Evolutionary conservation across 1,284 basidiomycete species (phyloP), one percentile per base, ranked within the genome.

Genomic region (Sporisorium reilianum): DNA sequence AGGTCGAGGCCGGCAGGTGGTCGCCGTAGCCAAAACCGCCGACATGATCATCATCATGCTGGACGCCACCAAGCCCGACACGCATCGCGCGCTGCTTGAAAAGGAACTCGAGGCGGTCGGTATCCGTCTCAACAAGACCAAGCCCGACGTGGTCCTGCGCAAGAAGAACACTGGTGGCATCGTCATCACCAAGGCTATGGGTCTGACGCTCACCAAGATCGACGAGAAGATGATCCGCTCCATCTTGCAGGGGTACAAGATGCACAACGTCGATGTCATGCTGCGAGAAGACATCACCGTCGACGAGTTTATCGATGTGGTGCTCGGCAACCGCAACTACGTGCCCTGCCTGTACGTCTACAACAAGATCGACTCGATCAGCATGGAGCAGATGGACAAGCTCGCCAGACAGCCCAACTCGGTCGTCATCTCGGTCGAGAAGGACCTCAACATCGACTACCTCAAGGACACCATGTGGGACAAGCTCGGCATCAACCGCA

Each of bases 221-320:
- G 94, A 98, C 84, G 95, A 97, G 85, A 93, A 92, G 85, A 97
- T 94, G 12, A 93, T 98, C 78, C 89, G 94, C 55, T 92, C 93
- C 6, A 95, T 99, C 70, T 86, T 97, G 40, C 93, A 84, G 67
- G 78, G 77, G 3, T 83, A 83, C 74, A 81, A 81, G 66, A 80
- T 83, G 60, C 80, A 81, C 62, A 83, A 83, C 45, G 64, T 66
- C 30, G 81, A 83, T 40, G 80, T 83, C 34, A 77, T 81, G 75
- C 60, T 83, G 42, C 57, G 80, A 14, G 73, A 83, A 42, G 81
- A 83, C 32, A 94, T 97, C 75, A 93, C 93, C 4, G 94, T 92
- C 2, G 95, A 99, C 85, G 94, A 98, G 84, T 97, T 98, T 83
- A 97, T 98, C 80, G 96, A 99, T 83, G 94, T 97, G 11, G 88